Base-by-base conservation (phyloP, 2,329 filamentous ascomycete species). In the Atkinsonella hypoxylon region DNA sequence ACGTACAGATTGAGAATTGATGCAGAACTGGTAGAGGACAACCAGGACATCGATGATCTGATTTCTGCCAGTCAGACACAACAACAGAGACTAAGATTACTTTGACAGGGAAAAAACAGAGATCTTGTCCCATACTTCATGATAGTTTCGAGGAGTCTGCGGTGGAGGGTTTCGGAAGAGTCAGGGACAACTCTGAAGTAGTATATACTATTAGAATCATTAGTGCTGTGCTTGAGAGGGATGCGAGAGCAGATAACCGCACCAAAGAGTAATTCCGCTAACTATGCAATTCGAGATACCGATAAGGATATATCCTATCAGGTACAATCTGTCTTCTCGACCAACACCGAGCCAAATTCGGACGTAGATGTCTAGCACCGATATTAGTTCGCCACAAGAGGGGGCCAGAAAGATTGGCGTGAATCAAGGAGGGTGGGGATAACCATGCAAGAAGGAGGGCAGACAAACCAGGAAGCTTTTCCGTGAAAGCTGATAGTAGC, bases 291-390 rank as follows among this genome's bases (percentile, higher is more conserved):
- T 48, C 8, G 36, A 41, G 30, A 42, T 18, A 17, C 46, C 46
- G 17, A 48, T 40, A 4, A 48, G 15, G 15, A 48, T 20, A 4
- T 48, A 48, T 17, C 46, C 46, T n/a, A 48, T 17, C 15, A 48
- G 38, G 20, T 48, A 48, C 2, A 42, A 15, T 20, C 39, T 48
- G 13, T 34, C 31, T 15, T 18, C 13, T 18, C 18, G 46, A 13
- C 32, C 38, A n/a, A 41, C 36, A 22, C 42, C 46, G 8, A 48
- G 38, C 46, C 46, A 48, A 17, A 48, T 42, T 30, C 46, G 46
- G n/a, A 48, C 36, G 18, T 40, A 48, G 20, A 48, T 48, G 18
- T 48, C 46, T 48, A 32, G 3, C 7, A 11, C 11, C n/a, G 18
- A 17, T 8, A 11, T 40, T 9, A 40, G 39, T n/a, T 40, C 10